Percentiles rank a stretch among this genome's conserved stretches.
Conservation (phyloP, 2,329 filamentous ascomycete genomes). For the Clonostachys solani region DNA sequence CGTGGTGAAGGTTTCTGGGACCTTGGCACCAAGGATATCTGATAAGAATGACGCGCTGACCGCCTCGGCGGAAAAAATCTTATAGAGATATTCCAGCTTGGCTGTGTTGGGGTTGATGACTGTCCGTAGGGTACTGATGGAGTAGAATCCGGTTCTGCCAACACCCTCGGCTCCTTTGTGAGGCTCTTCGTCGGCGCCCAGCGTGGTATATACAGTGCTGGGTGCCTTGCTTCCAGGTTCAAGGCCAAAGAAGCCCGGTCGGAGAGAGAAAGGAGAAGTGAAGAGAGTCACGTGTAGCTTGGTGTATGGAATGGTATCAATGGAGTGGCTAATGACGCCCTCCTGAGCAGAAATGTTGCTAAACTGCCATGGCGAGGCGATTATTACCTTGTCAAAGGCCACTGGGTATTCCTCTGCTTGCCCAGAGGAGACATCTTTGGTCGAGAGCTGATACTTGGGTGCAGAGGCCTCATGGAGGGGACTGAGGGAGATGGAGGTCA, state of each 20-base stretch:
- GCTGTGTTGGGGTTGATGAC: slow-evolving; percentile 56
- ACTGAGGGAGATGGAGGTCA: slow-evolving; percentile 53
- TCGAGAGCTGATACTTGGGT: slow-evolving; percentile 43
- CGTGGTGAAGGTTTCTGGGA: slow-evolving; percentile 34
- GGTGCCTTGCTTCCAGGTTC: slow-evolving; percentile 55
- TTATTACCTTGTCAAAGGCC: slow-evolving; percentile 73
- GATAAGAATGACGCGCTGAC: slow-evolving; percentile 50
- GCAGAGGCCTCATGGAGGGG: slow-evolving; percentile 30
- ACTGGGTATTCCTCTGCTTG: slow-evolving; percentile 36
- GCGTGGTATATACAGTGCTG: slow-evolving; percentile 76
- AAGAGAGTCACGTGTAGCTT: slow-evolving; percentile 87
- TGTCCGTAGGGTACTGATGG: slow-evolving; percentile 68
- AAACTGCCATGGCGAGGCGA: slow-evolving; percentile 82
- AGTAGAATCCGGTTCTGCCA: slow-evolving; percentile 78
- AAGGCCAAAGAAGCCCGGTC: slow-evolving; percentile 68
- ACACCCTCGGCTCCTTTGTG: slow-evolving; percentile 51
- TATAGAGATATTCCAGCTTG: slow-evolving; percentile 55
- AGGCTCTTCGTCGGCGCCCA: slow-evolving; percentile 54
- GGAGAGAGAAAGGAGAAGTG: slow-evolving; percentile 70
- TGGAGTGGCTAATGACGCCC: slow-evolving; percentile 62
- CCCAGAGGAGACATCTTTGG: slow-evolving; percentile 14
- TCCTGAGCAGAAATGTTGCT: slow-evolving; percentile 62
- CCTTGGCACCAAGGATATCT: slow-evolving; percentile 40
- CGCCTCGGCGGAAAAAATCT: slow-evolving; percentile 57
- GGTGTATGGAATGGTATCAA: slow-evolving; percentile 82